These are phyloP conservation scores for Hypoxylon sp. DNA, from an alignment of 2,329 filamentous ascomycete species.

Conservation along the genomic window DNA sequence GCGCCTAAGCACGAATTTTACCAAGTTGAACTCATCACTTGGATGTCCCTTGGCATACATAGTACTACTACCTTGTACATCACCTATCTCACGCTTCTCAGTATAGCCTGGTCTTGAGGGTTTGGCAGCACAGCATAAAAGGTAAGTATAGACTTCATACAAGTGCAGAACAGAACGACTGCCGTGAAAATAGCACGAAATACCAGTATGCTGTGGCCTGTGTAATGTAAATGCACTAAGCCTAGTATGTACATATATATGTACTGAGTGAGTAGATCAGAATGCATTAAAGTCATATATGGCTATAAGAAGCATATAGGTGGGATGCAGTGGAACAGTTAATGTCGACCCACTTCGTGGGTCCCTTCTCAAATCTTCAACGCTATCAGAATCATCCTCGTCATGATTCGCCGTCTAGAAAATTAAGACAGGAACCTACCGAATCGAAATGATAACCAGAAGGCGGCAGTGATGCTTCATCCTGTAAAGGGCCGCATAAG, in stretches of 20 bases:
- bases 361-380: slow-evolving; percentile 34
- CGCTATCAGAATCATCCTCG: slow-evolving; percentile 26
- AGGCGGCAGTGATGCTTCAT: slow-evolving; percentile 58
- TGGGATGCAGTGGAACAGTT: not conserved
- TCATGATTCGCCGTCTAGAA: slow-evolving; percentile 32
- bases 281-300: no score
- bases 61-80: not conserved
- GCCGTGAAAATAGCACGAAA: no score
- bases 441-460: slow-evolving; percentile 46
- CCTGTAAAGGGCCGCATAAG: slow-evolving; percentile 57
- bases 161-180: no score
- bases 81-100: not conserved
- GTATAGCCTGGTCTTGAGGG: no score
- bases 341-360: slow-evolving; percentile 10
- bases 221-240: no score
- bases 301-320: not conserved
- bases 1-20: not conserved
- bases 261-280: no score
- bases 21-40: not conserved
- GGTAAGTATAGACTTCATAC: not conserved
- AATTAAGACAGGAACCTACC: slow-evolving; percentile 10
- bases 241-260: no score
- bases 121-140: not conserved
- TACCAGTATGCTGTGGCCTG: no score
- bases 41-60: not conserved